Conservation (phyloP, 768 basidiomycete genomes). For the Pulveroboletus sp. region DNA sequence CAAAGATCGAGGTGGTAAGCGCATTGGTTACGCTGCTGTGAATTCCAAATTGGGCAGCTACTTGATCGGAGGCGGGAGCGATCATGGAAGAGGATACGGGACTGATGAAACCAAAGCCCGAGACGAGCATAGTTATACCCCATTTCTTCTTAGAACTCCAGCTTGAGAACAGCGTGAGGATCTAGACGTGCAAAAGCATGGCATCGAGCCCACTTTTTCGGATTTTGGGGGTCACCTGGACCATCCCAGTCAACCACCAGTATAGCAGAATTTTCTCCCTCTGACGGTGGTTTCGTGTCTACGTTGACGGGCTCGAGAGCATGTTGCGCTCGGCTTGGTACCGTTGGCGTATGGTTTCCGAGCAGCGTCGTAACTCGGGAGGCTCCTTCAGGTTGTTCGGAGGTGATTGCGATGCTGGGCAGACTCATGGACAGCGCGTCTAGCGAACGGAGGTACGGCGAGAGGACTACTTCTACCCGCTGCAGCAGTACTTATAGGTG, state of each 20-base stretch:
- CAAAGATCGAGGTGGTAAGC: constrained; percentile 56
- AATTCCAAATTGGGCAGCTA: constrained; percentile 53
- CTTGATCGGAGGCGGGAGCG: constrained; percentile 53
- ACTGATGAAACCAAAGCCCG: constrained; percentile 62
- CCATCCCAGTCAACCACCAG: constrained; percentile 59
- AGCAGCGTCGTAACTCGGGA: constrained; percentile 11
- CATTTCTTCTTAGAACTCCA: constrained; percentile 59
- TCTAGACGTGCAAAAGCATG: not conserved
- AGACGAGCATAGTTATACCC: constrained; percentile 58
- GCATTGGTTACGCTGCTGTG: constrained; percentile 44
- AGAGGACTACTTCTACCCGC: no score
- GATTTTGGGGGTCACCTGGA: constrained; percentile 54
- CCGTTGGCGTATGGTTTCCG: not conserved
- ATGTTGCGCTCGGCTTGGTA: not conserved
- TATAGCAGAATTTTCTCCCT: not conserved
- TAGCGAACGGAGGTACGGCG: not conserved
- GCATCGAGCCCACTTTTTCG: constrained; percentile 44
- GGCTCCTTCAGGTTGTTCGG: not conserved
- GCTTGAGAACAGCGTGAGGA: constrained; percentile 30
- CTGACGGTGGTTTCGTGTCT: not conserved
- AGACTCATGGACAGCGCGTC: not conserved
- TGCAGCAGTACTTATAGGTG: no score
- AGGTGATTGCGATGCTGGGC: not conserved
- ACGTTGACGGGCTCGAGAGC: not conserved
- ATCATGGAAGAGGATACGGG: constrained; percentile 73